Conservation (phyloP, 768 basidiomycete genomes). For the Kwoniella sp. region DNA sequence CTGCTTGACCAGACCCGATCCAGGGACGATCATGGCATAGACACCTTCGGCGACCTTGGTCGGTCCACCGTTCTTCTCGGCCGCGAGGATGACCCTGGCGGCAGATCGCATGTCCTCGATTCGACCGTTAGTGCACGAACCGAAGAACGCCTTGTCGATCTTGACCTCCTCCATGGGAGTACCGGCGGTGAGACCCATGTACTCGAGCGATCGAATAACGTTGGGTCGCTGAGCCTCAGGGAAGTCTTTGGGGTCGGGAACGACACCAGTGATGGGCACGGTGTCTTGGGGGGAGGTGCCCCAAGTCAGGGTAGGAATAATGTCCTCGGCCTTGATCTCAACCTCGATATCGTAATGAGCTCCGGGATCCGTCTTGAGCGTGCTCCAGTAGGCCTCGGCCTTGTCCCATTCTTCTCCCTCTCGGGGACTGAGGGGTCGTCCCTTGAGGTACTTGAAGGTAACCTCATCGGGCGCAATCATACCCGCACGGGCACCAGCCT, state of each 20-base stretch:
- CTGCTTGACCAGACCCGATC: conserved; percentile 82
- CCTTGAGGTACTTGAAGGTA: conserved; percentile 76
- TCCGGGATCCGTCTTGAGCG: conserved; percentile 71
- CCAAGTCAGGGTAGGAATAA: conserved; percentile 87
- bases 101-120: conserved; percentile 89
- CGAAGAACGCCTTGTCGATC: conserved; percentile 87
- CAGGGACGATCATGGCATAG: conserved; percentile 86
- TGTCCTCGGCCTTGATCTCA: conserved; percentile 73
- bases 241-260: conserved; percentile 70
- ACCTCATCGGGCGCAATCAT: conserved; percentile 87
- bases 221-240: conserved; percentile 65
- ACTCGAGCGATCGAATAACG: conserved; percentile 69
- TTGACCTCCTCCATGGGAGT: conserved; percentile 72
- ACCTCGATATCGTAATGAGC: conserved; percentile 81
- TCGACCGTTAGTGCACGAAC: conserved; percentile 90
- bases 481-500: conserved; percentile 85
- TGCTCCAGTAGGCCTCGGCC: conserved; percentile 78
- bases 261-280: conserved; percentile 71
- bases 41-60: conserved; percentile 70
- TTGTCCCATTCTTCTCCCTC: conserved; percentile 74
- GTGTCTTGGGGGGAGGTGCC: conserved; percentile 89
- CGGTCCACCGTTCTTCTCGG: conserved; percentile 59
- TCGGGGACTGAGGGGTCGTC: conserved; percentile 75
- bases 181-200: conserved; percentile 80
- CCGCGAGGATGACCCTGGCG: conserved; percentile 66